Evolutionary conservation across 345 rosid genomes (phyloP).

Genomic region (Hibiscus mutabilis): DNA sequence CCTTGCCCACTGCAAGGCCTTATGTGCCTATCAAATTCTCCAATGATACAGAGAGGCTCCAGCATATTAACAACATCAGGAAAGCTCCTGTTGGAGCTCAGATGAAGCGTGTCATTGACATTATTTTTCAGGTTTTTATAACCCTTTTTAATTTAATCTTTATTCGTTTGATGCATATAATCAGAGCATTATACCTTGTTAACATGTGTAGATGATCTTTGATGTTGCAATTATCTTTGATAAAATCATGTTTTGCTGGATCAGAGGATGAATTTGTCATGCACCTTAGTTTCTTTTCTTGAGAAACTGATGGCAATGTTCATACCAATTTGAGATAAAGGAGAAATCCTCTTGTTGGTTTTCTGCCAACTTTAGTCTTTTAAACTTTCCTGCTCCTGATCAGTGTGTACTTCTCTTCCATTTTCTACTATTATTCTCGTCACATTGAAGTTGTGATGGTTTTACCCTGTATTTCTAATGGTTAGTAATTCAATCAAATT

Average conservation of each 20-base stretch:
- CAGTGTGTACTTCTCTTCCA: background rate
- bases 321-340: background rate
- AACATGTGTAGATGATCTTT: background rate
- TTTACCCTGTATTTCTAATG: background rate
- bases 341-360: background rate
- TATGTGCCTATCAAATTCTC: conserved; percentile 41
- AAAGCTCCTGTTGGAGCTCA: conserved; percentile 81
- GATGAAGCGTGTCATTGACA: conserved; percentile 81
- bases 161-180: background rate
- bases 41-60: conserved; percentile 47
- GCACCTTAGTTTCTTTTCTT: background rate
- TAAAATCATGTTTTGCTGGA: background rate
- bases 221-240: background rate
- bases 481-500: background rate
- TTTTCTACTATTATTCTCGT: background rate
- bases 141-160: background rate
- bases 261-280: background rate
- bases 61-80: conserved; percentile 25
- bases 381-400: background rate
- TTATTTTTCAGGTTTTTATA: conserved; percentile 8
- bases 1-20: conserved; percentile 30
- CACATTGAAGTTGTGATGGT: background rate
- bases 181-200: background rate
- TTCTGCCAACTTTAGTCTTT: background rate
- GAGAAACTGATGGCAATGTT: background rate